Base-by-base conservation (phyloP, 2,329 filamentous ascomycete species). In the Microcyclospora pomicola region DNA sequence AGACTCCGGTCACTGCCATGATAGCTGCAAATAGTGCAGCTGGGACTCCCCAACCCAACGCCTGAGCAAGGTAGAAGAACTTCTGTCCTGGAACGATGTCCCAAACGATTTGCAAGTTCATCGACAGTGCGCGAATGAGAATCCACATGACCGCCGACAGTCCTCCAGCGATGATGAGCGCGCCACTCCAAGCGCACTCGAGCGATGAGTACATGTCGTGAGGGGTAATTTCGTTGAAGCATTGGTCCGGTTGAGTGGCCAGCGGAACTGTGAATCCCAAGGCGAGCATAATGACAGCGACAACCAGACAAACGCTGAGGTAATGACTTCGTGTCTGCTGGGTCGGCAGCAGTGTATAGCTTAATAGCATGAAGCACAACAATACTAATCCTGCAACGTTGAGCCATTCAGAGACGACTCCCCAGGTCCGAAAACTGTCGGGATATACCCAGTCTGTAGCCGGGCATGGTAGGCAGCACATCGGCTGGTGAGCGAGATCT, bases 81-180 rank as follows among this genome's bases (percentile, higher is more conserved):
- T 73, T 82, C 33, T 77, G 74, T 30, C 91, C 91, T 3, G 93
- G 82, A 6, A 88, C 77, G 27, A 92, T 72, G 59, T 96, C 86
- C 91, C 91, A 98, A 67, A 87, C 95, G 47, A 98, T 95, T 37
- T 96, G 91, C 16, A 98, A 75, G 60, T 98, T 91, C 51, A 98
- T 79, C 4, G 86, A 93, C 27, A 96, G 64, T 0, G 88, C 82
- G 45, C 91, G 77, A 42, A 95, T 71, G 57, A 95, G 93, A 46
- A 87, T 73, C 88, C 91, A 98, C 60, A 93, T 77, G 27, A 85
- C 75, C 33, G 79, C 82, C 24, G 76, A 73, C 71, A 87, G 83
- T 32, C 87, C 91, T 37, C 91, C 91, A 24, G 87, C 73, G 36
- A 96, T 72, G 36, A 98, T 65, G 47, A 95, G 79, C 1, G 85